Base-by-base conservation (phyloP, 73 alveolate genomes). In the Tetrahymena thermophila region DNA sequence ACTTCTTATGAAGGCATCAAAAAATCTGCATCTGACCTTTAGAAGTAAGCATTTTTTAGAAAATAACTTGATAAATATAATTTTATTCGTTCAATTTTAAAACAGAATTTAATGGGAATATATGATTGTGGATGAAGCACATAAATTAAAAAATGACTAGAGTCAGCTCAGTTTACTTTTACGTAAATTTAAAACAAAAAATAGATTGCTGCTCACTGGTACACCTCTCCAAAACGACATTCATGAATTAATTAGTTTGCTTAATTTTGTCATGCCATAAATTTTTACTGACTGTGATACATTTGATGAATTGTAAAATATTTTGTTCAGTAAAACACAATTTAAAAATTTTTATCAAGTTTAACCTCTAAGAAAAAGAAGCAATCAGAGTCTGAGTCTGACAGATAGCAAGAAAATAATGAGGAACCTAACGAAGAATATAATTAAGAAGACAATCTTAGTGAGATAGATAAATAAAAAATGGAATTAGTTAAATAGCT, bases 81-180 rank as follows among this genome's bases (percentile, higher is more conserved):
- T 40, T 9, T n/a, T n/a, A n/a, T n/a, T 8, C 44, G 10, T 40
- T 9, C 11, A 40, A 7, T 40, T 4, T 40, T 6, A 40, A 40
- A 85, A 97, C 55, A 95, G 98, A 94, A 57, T 98, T 94, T 94
- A 97, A 94, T 99, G 98, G 96, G 99, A 98, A 84, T 98, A 97
- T 93, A 96, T 99, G 96, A 98, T 99, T 19, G 97, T 99, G 9
- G 99, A 99, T 95, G 99, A 99, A 96, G 99, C 99, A 34, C 99
- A 99, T 84, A 98, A 99, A 93, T 96, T 99, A 85, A 99, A 99
- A 96, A 99, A 99, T 96, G 99, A 99, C 84, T 98, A 97, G 98
- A 98, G 98, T 16, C 97, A 97, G 56, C 96, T 99, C 85, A 97
- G 99, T 55, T 96, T 94, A 44, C 97, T 96, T 10, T 98, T 99